Conservation (phyloP, 345 rosid species). For the Camelina laxa region DNA sequence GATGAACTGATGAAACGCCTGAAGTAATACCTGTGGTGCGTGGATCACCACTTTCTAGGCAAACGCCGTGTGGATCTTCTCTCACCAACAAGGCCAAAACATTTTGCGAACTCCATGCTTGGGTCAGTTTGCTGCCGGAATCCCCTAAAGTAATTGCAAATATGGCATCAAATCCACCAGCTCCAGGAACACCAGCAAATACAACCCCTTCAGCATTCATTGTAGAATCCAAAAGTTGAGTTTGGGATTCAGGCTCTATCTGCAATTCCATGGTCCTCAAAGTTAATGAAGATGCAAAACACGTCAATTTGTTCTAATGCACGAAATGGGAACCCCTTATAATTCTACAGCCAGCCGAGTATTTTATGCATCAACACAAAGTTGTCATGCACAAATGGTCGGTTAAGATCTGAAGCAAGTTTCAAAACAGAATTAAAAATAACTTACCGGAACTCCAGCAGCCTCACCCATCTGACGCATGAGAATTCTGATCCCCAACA, state of each 20-base stretch:
- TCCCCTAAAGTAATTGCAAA: slow-evolving; percentile 78
- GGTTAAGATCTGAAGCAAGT: slow-evolving; percentile 22
- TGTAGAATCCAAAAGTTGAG: slow-evolving; percentile 77
- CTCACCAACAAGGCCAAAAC: slow-evolving; percentile 84
- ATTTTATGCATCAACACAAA: slow-evolving; percentile 19
- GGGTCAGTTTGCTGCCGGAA: slow-evolving; percentile 57
- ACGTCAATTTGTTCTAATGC: neutral
- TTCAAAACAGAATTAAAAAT: slow-evolving; percentile 9
- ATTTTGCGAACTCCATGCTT: slow-evolving; percentile 72
- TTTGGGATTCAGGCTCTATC: slow-evolving; percentile 91
- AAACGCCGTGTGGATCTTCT: slow-evolving; percentile 91
- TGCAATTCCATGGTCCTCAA: slow-evolving; percentile 50
- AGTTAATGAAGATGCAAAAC: slow-evolving; percentile 25
- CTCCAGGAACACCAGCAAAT: slow-evolving; percentile 95
- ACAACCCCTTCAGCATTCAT: slow-evolving; percentile 87
- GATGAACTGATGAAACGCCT: slow-evolving; percentile 59
- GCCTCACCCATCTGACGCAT: slow-evolving; percentile 91
- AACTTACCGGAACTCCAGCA: slow-evolving; percentile 76
- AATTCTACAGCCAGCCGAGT: neutral
- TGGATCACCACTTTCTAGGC: slow-evolving; percentile 81
- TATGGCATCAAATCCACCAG: slow-evolving; percentile 96
- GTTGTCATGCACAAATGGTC: slow-evolving; percentile 17
- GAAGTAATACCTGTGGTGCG: slow-evolving; percentile 62
- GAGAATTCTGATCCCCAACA: slow-evolving; percentile 72
- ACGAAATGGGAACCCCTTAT: neutral